Percentiles rank a stretch among this genome's conserved stretches.
These are phyloP conservation scores for Diaporthe nobilis DNA, from an alignment of 2,329 filamentous ascomycete species.

Conservation along the genomic window DNA sequence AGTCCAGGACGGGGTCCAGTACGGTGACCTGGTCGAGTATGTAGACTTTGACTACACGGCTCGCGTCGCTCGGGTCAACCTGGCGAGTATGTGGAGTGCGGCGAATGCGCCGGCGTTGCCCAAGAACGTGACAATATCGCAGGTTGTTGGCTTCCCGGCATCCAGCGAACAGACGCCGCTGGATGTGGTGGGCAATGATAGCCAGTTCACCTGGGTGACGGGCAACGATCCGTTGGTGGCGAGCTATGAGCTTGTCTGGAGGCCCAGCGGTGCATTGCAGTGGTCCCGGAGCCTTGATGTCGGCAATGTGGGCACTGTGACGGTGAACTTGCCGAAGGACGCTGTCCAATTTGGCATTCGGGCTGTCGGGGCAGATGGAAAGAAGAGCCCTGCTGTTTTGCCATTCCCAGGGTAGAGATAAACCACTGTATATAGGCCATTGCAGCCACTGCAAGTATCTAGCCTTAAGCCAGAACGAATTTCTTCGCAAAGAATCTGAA, in stretches of 20 bases:
- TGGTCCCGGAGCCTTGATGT: constrained; percentile 66
- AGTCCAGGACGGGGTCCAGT: constrained; percentile 63
- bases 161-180: constrained; percentile 54
- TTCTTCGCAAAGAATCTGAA: constrained; percentile 25
- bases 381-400: constrained; percentile 54
- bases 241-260: constrained; percentile 70
- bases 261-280: constrained; percentile 63
- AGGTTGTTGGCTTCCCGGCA: constrained; percentile 35
- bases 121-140: constrained; percentile 58
- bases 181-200: constrained; percentile 60
- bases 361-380: constrained; percentile 64
- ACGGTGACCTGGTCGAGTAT: constrained; percentile 69
- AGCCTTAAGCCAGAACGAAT: neutral
- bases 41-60: constrained; percentile 69
- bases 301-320: constrained; percentile 60
- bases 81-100: constrained; percentile 67
- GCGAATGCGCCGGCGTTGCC: constrained; percentile 66
- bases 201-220: constrained; percentile 63
- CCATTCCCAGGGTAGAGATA: constrained; percentile 40
- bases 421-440: neutral
- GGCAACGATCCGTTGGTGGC: constrained; percentile 50
- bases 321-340: constrained; percentile 67
- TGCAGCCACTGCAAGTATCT: neutral
- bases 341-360: constrained; percentile 71
- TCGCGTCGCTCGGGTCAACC: constrained; percentile 68